Percentiles rank a stretch among this genome's conserved stretches.
phyloP scores from a whole-genome alignment of 2,329 filamentous ascomycete genomes.

The Lachnellula subtilissima region DNA sequence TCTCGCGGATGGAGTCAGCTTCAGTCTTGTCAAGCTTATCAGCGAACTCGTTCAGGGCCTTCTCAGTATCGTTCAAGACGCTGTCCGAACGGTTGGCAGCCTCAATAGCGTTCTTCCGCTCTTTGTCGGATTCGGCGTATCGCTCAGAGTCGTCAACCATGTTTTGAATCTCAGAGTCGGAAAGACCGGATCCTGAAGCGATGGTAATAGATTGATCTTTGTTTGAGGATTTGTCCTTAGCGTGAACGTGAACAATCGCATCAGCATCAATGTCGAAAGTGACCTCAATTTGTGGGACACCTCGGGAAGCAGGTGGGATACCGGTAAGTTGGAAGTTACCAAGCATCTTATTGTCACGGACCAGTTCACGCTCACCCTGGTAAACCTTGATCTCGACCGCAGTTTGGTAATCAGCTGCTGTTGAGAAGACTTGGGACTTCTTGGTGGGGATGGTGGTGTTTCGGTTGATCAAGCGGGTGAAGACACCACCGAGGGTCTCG shows the following conservation, averaged over 20 bases:
- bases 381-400: constrained; percentile 99
- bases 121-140: constrained; percentile 91
- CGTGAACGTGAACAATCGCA: constrained; percentile 95
- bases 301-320: constrained; percentile 91
- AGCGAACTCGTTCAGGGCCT: constrained; percentile 93
- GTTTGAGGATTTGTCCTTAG: constrained; percentile 98
- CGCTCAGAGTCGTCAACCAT: constrained; percentile 99
- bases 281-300: constrained; percentile 94
- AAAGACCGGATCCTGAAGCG: constrained; percentile 93
- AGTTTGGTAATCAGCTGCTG: constrained; percentile 95
- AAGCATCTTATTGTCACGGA: constrained; percentile 96
- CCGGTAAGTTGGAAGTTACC: constrained; percentile 99
- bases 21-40: constrained; percentile 96
- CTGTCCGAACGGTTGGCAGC: constrained; percentile 95
- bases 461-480: constrained; percentile 96
- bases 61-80: constrained; percentile 95
- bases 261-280: constrained; percentile 99
- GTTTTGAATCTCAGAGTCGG: constrained; percentile 87
- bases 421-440: constrained; percentile 98
- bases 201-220: constrained; percentile 99
- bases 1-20: constrained; percentile 88
- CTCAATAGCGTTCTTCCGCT: constrained; percentile 93
- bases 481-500: constrained; percentile 95
- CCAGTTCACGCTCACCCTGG: constrained; percentile 99
- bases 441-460: constrained; percentile 99